Base-by-base conservation (phyloP, 345 rosid genomes). In the Populus alba region DNA sequence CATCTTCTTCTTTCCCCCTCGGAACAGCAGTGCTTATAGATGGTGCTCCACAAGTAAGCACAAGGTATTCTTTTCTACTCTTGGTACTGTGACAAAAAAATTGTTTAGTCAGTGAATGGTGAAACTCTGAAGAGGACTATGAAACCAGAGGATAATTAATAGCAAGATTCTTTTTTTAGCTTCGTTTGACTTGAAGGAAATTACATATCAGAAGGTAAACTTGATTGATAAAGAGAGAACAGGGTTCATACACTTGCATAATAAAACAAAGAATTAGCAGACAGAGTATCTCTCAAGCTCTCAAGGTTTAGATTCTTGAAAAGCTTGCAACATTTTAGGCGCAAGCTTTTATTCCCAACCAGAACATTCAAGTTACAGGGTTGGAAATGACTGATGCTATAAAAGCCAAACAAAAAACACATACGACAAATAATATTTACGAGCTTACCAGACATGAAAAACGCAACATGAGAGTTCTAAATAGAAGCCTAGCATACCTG, bases 31-130 rank as follows among this genome's bases (percentile, higher is more conserved):
- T 73, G 80, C 79, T 80, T 31, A 88, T 0, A 66, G 92, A 89
- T 61, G 94, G 89, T 2, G 91, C 87, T 39, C 95, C 98, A 77
- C 98, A 95, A 20, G 92, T 87, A 76, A 93, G 96, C 73, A 93
- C 97, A 49, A 92, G 87, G 83, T 85, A 93, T 81, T 93, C 98
- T 85, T 95, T 95, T 86, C 92, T 87, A 71, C 86, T 92, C 88
- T 89, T 91, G 41, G 97, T 76, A 81, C 97, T 93, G 91, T 73
- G 61, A 29, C 37, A 12, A 70, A 15, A 77, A 15, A 75, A 80
- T 29, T 20, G 23, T 37, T 18, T 5, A 16, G 49, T 72, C 59
- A 72, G 20, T 15, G 6, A 83, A 17, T 17, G 35, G 41, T 29
- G 66, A 15, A 25, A 66, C 17, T 33, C 20, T 11, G 18, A 27